These are phyloP conservation scores for Aspergillus nidulans DNA, from an alignment of 495 filamentous ascomycete species.

Conservation along the genomic window DNA sequence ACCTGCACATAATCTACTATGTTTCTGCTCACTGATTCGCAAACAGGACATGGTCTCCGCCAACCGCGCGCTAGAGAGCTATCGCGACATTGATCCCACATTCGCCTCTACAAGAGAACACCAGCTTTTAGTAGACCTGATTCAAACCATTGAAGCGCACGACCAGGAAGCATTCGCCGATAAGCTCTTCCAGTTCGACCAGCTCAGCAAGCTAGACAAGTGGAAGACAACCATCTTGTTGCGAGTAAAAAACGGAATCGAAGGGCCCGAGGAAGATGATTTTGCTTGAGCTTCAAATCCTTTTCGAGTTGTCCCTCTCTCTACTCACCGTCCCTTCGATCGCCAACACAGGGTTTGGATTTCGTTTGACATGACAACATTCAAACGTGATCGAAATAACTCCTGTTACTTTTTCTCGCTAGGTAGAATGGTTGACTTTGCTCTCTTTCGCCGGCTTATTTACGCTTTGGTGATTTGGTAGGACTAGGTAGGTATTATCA, in stretches of 20 bases:
- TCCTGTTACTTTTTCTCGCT: not conserved
- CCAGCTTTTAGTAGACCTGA: slow-evolving; percentile 70
- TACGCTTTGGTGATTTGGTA: not conserved
- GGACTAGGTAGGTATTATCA: not conserved
- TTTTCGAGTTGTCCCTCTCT: not conserved
- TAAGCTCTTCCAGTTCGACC: slow-evolving; percentile 80
- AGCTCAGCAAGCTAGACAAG: slow-evolving; percentile 86
- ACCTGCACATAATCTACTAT: not conserved
- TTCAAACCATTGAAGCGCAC: slow-evolving; percentile 62
- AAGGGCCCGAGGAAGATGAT: slow-evolving; percentile 64
- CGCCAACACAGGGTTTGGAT: not conserved
- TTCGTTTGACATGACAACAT: not conserved
- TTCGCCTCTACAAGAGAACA: slow-evolving; percentile 74
- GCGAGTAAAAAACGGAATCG: slow-evolving; percentile 75
- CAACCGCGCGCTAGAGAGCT: slow-evolving; percentile 72
- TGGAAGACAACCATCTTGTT: slow-evolving; percentile 90
- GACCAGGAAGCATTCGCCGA: slow-evolving; percentile 80
- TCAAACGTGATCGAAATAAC: not conserved
- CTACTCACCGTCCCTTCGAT: not conserved
- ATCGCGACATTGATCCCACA: slow-evolving; percentile 73
- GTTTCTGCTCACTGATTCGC: not conserved
- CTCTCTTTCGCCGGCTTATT: not conserved
- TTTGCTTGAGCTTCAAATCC: slow-evolving; percentile 48
- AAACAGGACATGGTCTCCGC: slow-evolving; percentile 64
- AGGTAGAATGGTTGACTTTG: not conserved